Evolutionary conservation across 371 early-diverging fungal species (phyloP).

Genomic region (Phascolomyces articulosus): DNA sequence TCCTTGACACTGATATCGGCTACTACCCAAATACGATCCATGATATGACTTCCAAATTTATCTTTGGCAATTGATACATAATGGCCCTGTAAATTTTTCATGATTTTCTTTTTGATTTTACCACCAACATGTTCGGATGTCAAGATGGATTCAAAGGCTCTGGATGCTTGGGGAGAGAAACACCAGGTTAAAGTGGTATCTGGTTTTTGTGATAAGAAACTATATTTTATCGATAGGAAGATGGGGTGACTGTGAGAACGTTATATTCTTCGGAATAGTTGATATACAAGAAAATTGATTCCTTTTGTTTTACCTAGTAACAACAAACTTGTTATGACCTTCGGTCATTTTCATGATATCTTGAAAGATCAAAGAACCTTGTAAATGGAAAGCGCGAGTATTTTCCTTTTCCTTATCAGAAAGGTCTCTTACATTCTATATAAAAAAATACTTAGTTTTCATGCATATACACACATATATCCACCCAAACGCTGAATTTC

Average conservation of each 20-base stretch:
- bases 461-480: not conserved
- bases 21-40: constrained; percentile 79
- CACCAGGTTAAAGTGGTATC: constrained; percentile 63
- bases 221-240: too few relatives aligned
- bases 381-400: constrained; percentile 60
- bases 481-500: not conserved
- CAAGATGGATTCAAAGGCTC: constrained; percentile 75
- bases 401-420: constrained; percentile 40
- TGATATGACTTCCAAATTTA: constrained; percentile 79
- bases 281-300: too few relatives aligned
- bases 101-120: constrained; percentile 69
- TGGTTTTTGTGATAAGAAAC: constrained; percentile 60
- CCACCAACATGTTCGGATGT: constrained; percentile 52
- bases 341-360: constrained; percentile 67
- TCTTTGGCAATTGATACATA: constrained; percentile 69
- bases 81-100: constrained; percentile 58
- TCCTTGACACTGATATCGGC: constrained; percentile 79
- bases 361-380: constrained; percentile 77
- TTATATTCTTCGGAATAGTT: too few relatives aligned
- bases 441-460: not conserved
- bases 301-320: constrained; percentile 61
- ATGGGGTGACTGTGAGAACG: too few relatives aligned
- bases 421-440: constrained; percentile 35
- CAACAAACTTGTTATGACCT: constrained; percentile 58
- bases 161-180: constrained; percentile 72